phyloP scores from a whole-genome alignment of 108 stramenopile genomes.

The Skeletonema grethae region DNA sequence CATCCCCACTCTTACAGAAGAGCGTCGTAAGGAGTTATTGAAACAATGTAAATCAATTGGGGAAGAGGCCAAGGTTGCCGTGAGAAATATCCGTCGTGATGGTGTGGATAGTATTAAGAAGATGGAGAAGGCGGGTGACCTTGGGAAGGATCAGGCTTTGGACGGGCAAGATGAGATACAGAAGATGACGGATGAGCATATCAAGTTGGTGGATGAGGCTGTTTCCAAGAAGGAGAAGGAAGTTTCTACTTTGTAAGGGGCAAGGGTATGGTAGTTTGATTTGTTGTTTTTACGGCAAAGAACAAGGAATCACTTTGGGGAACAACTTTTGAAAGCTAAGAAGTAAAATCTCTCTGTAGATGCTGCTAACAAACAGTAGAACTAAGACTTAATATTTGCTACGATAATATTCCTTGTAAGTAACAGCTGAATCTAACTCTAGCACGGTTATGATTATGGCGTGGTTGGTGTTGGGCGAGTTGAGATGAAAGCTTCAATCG shows the following conservation, averaged over 20 bases:
- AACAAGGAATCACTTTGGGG: not conserved
- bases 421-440: no score
- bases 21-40: constrained; percentile 93
- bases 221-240: constrained; percentile 93
- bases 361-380: no score
- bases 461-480: no score
- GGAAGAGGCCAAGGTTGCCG: constrained; percentile 93
- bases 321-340: not conserved
- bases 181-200: constrained; percentile 87
- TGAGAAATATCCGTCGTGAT: constrained; percentile 90
- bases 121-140: constrained; percentile 84
- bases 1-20: constrained; percentile 92
- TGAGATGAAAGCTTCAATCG: no score
- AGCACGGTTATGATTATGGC: no score
- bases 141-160: constrained; percentile 87
- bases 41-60: constrained; percentile 93
- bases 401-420: no score
- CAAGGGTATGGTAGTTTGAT: not conserved
- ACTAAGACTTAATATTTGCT: no score
- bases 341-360: no score
- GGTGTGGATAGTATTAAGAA: constrained; percentile 90
- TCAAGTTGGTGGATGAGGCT: constrained; percentile 89
- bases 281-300: not conserved
- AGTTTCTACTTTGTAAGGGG: constrained; percentile 84
- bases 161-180: constrained; percentile 85